phyloP scores from a whole-genome alignment of 352 stramenopile genomes.

The Phytopythium kandeliae region DNA sequence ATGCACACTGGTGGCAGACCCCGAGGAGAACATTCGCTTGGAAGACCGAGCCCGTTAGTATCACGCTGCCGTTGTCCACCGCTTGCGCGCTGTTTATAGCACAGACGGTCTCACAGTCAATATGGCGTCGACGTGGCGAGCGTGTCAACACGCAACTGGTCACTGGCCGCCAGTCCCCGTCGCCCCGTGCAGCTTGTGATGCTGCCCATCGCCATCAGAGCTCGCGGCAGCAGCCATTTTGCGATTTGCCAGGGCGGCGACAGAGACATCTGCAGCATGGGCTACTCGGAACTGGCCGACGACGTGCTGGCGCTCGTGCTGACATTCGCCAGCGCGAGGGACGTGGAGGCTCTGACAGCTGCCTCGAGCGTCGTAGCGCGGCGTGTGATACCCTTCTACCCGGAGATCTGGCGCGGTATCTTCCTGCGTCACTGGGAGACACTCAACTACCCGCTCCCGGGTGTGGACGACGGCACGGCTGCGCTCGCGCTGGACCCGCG shows the following conservation, averaged over 20 bases:
- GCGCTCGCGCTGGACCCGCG: conserved; percentile 32
- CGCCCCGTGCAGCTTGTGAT: not conserved
- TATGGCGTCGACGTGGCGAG: not conserved
- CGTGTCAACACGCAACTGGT: too few species aligned
- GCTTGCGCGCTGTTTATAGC: conserved; percentile 1
- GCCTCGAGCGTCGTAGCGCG: conserved; percentile 30
- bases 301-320: conserved; percentile 47
- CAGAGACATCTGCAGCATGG: not conserved
- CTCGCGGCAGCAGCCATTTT: not conserved
- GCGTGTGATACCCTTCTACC: conserved; percentile 39
- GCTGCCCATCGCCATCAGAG: not conserved
- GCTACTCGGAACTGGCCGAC: conserved; percentile 28
- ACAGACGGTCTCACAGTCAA: not conserved
- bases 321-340: conserved; percentile 28
- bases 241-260: conserved; percentile 2
- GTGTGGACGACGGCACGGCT: conserved; percentile 10
- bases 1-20: too few species aligned
- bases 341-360: conserved; percentile 52
- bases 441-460: conserved; percentile 53
- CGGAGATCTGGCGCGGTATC: conserved; percentile 52
- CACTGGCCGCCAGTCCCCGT: not conserved
- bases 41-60: too few species aligned
- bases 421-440: conserved; percentile 55
- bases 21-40: too few species aligned
- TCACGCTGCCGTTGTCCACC: too few species aligned